phyloP scores from a whole-genome alignment of 805 yeast species.

The Suhomyces faveliae region DNA sequence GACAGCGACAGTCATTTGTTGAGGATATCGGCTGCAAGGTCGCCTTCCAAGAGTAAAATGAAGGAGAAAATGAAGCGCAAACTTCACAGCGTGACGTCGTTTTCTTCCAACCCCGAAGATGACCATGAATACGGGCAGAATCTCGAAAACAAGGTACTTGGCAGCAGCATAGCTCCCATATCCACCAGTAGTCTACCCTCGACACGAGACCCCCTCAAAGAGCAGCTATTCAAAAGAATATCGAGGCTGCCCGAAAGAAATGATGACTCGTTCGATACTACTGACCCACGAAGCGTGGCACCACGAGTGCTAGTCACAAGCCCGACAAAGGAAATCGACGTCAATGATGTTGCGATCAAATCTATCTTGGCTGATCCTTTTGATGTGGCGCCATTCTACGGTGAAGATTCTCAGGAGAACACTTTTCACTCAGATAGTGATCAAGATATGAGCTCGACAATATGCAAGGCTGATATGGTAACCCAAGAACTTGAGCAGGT shows the following conservation, averaged over 20 bases:
- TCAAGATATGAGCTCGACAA: background rate
- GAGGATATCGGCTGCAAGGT: constrained; percentile 5
- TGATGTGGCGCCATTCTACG: constrained; percentile 5
- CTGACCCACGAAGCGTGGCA: background rate
- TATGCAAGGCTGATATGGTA: background rate
- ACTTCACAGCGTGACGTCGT: constrained; percentile 1
- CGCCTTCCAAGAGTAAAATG: constrained; percentile 5
- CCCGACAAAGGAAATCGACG: constrained; percentile 4
- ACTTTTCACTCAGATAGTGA: constrained; percentile 2
- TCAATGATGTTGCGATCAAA: constrained; percentile 4
- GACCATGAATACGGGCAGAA: background rate
- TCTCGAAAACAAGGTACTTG: background rate
- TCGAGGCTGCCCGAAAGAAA: constrained; percentile 5
- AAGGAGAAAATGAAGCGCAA: constrained; percentile 10
- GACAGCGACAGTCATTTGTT: constrained; percentile 10
- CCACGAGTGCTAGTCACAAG: constrained; percentile 3
- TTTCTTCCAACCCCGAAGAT: constrained; percentile 7
- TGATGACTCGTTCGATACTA: background rate
- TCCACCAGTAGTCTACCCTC: background rate
- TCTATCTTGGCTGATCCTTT: background rate
- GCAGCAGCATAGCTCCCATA: background rate
- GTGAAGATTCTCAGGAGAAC: constrained; percentile 1
- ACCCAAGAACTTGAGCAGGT: constrained; percentile 4
- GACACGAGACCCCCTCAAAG: constrained; percentile 2
- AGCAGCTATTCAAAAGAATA: constrained; percentile 10